These are phyloP conservation scores for Stephania cephalantha DNA, from an alignment of 164 flowering plant species.

Conservation along the genomic window DNA sequence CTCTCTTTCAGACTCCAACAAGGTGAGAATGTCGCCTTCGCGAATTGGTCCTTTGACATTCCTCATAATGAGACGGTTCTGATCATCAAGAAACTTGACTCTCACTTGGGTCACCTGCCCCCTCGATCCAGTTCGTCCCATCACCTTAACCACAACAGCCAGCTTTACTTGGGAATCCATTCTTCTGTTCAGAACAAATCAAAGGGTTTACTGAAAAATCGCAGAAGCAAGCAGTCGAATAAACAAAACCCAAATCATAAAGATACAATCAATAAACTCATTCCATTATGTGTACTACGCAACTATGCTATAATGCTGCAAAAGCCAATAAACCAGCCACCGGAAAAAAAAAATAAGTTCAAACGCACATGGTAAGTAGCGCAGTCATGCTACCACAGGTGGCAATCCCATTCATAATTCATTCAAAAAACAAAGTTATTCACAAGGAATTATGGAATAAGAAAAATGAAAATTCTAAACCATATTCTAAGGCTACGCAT, in stretches of 20 bases:
- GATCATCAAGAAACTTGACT: conserved; percentile 19
- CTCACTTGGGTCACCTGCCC: conserved; percentile 23
- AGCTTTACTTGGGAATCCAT: conserved; percentile 17
- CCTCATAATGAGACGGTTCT: conserved; percentile 19
- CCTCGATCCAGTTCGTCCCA: conserved; percentile 20
- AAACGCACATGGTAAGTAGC: no score
- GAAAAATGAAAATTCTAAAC: no score
- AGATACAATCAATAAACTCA: no score
- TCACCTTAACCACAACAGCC: conserved; percentile 18
- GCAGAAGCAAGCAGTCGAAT: not conserved
- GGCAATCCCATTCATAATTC: no score
- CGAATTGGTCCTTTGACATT: conserved; percentile 21
- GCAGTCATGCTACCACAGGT: no score
- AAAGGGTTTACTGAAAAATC: not conserved
- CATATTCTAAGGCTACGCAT: no score
- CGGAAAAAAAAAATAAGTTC: no score
- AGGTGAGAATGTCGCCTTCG: conserved; percentile 16
- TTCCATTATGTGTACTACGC: no score
- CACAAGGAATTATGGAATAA: no score
- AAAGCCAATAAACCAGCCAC: no score
- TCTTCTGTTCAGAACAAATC: not conserved
- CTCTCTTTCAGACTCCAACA: conserved; percentile 19
- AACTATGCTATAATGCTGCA: no score
- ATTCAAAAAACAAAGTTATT: no score
- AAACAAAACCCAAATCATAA: not conserved